These are phyloP conservation scores for Saprolegnia parasitica DNA, from an alignment of 352 stramenopile genomes.

Conservation along the genomic window DNA sequence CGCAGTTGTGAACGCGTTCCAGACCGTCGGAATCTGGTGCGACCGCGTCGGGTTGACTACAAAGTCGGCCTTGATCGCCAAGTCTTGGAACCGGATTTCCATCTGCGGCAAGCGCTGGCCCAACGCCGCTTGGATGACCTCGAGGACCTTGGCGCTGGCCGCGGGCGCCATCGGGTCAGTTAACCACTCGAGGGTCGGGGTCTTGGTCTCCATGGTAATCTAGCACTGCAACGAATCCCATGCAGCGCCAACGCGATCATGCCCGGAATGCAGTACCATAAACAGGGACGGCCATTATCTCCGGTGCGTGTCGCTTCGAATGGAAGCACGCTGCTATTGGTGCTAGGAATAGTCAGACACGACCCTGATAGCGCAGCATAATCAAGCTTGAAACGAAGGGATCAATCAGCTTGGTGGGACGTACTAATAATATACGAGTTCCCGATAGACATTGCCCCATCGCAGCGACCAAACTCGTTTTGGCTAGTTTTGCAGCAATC, in stretches of 20 bases:
- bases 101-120: slow-evolving; percentile 33
- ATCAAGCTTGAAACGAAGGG: too few relatives aligned
- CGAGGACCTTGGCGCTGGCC: not conserved
- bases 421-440: too few relatives aligned
- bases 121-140: not conserved
- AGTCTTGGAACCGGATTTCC: slow-evolving; percentile 37
- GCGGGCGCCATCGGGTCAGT: not conserved
- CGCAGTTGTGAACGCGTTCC: slow-evolving; percentile 31
- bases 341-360: too few relatives aligned
- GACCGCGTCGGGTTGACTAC: slow-evolving; percentile 25
- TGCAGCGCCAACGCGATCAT: not conserved
- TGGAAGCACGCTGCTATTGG: too few relatives aligned
- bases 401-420: too few relatives aligned
- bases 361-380: too few relatives aligned
- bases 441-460: too few relatives aligned
- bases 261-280: not conserved
- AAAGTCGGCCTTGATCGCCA: slow-evolving; percentile 38
- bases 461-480: too few relatives aligned
- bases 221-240: not conserved
- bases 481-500: too few relatives aligned
- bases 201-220: not conserved
- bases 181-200: slow-evolving; percentile 1
- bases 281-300: too few relatives aligned
- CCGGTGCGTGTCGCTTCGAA: too few relatives aligned
- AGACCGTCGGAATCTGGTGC: slow-evolving; percentile 37